phyloP scores from a whole-genome alignment of 495 filamentous ascomycete species.

The Cladorrhinum samala region DNA sequence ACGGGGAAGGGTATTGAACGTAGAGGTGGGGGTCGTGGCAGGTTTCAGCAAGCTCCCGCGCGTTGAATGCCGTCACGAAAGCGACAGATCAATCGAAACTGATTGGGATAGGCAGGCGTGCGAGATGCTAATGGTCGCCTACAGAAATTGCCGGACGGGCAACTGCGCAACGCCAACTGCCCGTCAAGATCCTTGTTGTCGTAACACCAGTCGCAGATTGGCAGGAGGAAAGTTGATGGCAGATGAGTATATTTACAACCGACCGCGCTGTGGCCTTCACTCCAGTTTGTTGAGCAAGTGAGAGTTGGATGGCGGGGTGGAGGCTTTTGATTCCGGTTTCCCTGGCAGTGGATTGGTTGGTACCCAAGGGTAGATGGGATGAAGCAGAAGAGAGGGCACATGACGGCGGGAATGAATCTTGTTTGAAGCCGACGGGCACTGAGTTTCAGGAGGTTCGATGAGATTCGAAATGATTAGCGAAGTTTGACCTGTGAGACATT shows the following conservation, averaged over 20 bases:
- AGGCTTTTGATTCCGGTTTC: too few relatives aligned
- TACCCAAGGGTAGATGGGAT: background rate
- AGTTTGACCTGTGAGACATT: conserved; percentile 2
- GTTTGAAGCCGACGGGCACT: too few relatives aligned
- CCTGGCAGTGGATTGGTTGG: too few relatives aligned
- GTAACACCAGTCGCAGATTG: too few relatives aligned
- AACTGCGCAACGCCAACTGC: background rate
- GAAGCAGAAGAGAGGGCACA: background rate
- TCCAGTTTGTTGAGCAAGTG: too few relatives aligned
- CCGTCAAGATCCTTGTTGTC: too few relatives aligned
- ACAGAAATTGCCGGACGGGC: background rate
- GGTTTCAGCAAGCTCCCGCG: background rate
- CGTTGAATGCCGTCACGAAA: background rate
- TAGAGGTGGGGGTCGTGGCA: background rate
- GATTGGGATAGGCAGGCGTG: background rate
- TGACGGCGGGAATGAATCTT: background rate
- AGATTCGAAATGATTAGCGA: background rate
- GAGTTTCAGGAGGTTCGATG: background rate
- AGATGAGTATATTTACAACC: too few relatives aligned
- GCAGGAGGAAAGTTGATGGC: too few relatives aligned
- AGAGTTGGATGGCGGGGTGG: too few relatives aligned
- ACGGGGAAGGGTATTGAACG: background rate
- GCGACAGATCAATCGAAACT: background rate
- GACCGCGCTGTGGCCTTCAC: too few relatives aligned
- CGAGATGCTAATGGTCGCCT: background rate